A percentile compares a stretch with the other conserved stretches of the same genome.
Evolutionary conservation across 1,139 yeast genomes (phyloP).

Genomic region (Saccharomycopsis phalli): DNA sequence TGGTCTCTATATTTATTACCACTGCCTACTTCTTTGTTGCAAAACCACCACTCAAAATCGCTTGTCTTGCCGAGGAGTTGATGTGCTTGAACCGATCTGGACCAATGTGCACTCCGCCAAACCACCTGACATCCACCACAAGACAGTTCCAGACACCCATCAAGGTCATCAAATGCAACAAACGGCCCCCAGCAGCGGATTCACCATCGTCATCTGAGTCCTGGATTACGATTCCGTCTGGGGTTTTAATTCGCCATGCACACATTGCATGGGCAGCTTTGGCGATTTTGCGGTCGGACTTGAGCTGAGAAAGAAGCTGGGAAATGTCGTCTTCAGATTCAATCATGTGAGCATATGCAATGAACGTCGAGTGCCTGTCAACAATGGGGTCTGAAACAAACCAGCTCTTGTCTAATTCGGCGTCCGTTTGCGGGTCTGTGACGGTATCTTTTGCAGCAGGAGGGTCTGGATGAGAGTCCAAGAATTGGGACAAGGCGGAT

Average conservation of each 20-base stretch:
- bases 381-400: constrained; percentile 59
- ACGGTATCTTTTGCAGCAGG: neutral
- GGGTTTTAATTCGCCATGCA: constrained; percentile 67
- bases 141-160: constrained; percentile 83
- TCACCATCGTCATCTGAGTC: constrained; percentile 98
- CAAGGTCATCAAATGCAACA: constrained; percentile 68
- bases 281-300: constrained; percentile 56
- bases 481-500: constrained; percentile 21
- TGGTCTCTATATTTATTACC: neutral
- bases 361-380: constrained; percentile 81
- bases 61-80: constrained; percentile 81
- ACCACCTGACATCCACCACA: constrained; percentile 89
- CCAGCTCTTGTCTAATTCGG: constrained; percentile 63
- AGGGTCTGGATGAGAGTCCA: neutral
- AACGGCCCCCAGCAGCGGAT: constrained; percentile 87
- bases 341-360: constrained; percentile 64
- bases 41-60: constrained; percentile 57
- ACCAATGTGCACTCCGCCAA: constrained; percentile 85
- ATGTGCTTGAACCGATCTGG: constrained; percentile 94
- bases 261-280: constrained; percentile 75
- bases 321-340: constrained; percentile 58
- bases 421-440: constrained; percentile 1
- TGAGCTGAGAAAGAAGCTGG: constrained; percentile 40
- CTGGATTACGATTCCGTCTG: constrained; percentile 36
- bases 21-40: constrained; percentile 26